Evolutionary conservation across 495 filamentous ascomycete genomes (phyloP), one percentile per base, ranked within the genome.

Genomic region (Aspergillus incahuasiensis): DNA sequence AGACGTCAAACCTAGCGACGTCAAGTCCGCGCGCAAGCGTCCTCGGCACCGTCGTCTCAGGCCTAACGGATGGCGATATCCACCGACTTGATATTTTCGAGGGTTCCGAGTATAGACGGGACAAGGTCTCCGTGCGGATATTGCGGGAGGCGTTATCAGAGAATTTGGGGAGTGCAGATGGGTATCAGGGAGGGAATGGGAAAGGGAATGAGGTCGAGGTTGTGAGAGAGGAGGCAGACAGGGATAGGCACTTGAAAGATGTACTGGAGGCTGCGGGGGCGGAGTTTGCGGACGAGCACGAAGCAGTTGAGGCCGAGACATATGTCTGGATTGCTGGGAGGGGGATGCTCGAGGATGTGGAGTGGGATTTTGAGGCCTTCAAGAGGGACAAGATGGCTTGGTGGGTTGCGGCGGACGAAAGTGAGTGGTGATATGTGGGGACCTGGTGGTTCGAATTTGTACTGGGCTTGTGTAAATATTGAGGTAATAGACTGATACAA

Each of bases 361-460:
- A 94, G 68, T 96, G 91, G 91, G 89, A 94, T 71, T 88, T 87
- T 72, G 83, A 86, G 52, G 78, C 82, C 38, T 92, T 92, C 55
- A 79, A 81, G 52, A 71, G 69, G 63, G 82, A 90, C 56, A 90
- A 88, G 73, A 65, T 91, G 76, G 61, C 66, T n/a, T 74, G 70
- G 66, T 81, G 78, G 79, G 63, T 78, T 57, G 61, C 52, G 20
- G 65, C 58, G 1, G 63, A 71, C 60, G 72, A 79, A 57, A 63
- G 63, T 38, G 64, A 75, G 45, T 73, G 71, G 69, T 72, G 65
- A 55, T 32, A 9, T 16, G 5, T 25, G 32, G 6, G 6, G 6
- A 35, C 5, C 5, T 44, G n/a, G 18, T 32, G 22, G 25, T n/a
- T 5, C 7, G 45, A 22, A 1, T 22, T 13, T n/a, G 11, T n/a